Evolutionary conservation across 768 basidiomycete species (phyloP), one percentile per base, ranked within the genome.

Genomic region (Pisolithus microcarpus): DNA sequence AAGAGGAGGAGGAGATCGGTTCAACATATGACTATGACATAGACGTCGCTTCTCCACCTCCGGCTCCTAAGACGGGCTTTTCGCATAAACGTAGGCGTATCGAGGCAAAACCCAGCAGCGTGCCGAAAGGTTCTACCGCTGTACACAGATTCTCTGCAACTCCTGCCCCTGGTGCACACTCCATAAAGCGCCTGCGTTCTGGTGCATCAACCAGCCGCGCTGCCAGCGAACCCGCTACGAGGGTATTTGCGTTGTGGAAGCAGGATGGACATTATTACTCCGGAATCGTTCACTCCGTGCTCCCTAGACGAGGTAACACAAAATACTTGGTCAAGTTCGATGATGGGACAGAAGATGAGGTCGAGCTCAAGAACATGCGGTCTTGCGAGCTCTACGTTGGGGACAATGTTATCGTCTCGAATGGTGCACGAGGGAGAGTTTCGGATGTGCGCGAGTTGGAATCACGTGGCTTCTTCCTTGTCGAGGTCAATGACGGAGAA

Each of bases 171-270:
- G 49, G 55, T 19, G 65, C 65, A 18, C 70, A 70, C 38, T 68
- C 69, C 47, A 61, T 59, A 16, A 76, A 72, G 58, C 70, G 69
- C 26, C 51, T 73, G 38, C 72, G 75, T 43, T 75, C 75, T 24
- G 67, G 61, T n/a, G 28, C 56, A 16, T 65, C 66, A 13, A 63
- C 67, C 31, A 49, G 45, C 9, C 61, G 58, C 36, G 54, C 49
- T 18, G 38, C 55, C 15, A 40, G 36, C 28, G 58, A 59, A 37
- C 50, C 55, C 6, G 70, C 76, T 19, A 84, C 82, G 11, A 78
- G 79, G 5, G 82, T 89, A n/a, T 81, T 85, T 57, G 86, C 84
- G 8, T 60, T 83, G 10, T 87, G 85, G 85, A 77, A 71, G 54
- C 65, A 68, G 42, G 80, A 81, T 45, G 75, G 74, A 4, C 73